These are phyloP conservation scores for Tetraselmis striata DNA, from an alignment of 139 green algal genomes.

Conservation along the genomic window DNA sequence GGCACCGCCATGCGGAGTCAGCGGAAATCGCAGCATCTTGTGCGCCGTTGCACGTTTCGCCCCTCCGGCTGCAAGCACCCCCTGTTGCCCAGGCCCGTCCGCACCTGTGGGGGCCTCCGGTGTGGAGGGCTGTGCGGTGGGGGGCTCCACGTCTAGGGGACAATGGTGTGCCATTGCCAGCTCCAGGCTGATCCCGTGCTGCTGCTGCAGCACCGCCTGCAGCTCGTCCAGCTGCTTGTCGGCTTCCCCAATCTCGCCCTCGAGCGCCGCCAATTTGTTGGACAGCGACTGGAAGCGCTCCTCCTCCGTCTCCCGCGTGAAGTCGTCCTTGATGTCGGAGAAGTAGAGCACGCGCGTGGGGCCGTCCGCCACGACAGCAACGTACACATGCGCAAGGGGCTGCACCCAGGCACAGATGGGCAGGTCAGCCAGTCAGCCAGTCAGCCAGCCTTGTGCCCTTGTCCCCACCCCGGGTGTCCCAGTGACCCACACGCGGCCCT, in stretches of 20 bases:
- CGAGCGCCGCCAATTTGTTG: neutral
- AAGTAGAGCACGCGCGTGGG: conserved; percentile 49
- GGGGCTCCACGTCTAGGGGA: neutral
- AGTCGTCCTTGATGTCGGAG: conserved; percentile 30
- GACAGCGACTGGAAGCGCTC: conserved; percentile 16
- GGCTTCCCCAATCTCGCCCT: conserved; percentile 13
- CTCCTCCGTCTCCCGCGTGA: conserved; percentile 16
- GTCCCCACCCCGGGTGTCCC: too few relatives aligned
- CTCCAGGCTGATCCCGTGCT: neutral
- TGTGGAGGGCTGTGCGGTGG: too few relatives aligned
- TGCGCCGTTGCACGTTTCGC: too few relatives aligned
- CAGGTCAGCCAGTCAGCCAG: too few relatives aligned
- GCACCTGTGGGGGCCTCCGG: too few relatives aligned
- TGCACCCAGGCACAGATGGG: conserved; percentile 1
- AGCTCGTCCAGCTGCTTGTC: conserved; percentile 19
- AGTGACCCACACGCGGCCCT: neutral
- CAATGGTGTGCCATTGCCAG: neutral
- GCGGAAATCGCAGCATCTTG: too few relatives aligned
- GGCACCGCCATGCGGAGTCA: too few relatives aligned
- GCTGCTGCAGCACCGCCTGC: neutral
- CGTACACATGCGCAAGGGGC: conserved; percentile 27
- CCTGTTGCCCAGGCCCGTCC: too few relatives aligned
- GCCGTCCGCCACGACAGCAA: conserved; percentile 46
- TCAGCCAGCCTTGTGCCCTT: too few relatives aligned
- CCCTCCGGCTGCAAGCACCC: too few relatives aligned